Base-by-base conservation (phyloP, 768 basidiomycete genomes). In the Lentinula detonsa region DNA sequence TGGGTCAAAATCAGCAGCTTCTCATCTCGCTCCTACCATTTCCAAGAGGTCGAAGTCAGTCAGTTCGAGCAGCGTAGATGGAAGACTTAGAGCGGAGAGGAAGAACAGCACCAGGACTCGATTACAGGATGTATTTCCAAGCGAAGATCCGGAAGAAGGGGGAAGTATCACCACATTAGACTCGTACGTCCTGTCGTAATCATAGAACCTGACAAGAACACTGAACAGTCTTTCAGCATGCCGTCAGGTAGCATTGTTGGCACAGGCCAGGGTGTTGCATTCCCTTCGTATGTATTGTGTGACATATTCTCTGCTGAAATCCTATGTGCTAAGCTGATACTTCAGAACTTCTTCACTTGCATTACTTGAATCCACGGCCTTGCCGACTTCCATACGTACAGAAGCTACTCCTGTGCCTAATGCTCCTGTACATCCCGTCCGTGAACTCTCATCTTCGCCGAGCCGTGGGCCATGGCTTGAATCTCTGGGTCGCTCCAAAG, bases 401-500 rank as follows among this genome's bases (percentile, higher is more conserved):
- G 50, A 40, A 33, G 2, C 34, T 21, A 31, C 48, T 48, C 13
- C 18, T 59, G 31, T 49, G 9, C 46, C 48, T 23, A 9, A 16
- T 31, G n/a, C 34, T 31, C n/a, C 16, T 48, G 46, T 23, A 21
- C 21, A 39, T 13, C 11, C 51, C 18, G 39, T 8, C 37, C 15
- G 18, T 37, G 48, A 35, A 37, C 49, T 28, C 6, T 37, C 23
- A 39, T 34, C 34, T 11, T 40, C 49, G 5, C 68, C 7, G 7
- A 42, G 23, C 45, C 8, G 23, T 21, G 40, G 5, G 13, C 66
- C 73, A 1, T 78, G 76, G 77, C 74, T 78, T 57, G 67, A 63
- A 11, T 63, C 71, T 4, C 69, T 77, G 53, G 69, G 73, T 23
- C 65, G 75, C 58, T 65, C 67, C 0, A 68, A 63, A 54, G 68